A percentile compares a stretch with the other conserved stretches of the same genome.
phyloP scores from a whole-genome alignment of 2,329 filamentous ascomycete species.

The Teratosphaeria zuluensis region DNA sequence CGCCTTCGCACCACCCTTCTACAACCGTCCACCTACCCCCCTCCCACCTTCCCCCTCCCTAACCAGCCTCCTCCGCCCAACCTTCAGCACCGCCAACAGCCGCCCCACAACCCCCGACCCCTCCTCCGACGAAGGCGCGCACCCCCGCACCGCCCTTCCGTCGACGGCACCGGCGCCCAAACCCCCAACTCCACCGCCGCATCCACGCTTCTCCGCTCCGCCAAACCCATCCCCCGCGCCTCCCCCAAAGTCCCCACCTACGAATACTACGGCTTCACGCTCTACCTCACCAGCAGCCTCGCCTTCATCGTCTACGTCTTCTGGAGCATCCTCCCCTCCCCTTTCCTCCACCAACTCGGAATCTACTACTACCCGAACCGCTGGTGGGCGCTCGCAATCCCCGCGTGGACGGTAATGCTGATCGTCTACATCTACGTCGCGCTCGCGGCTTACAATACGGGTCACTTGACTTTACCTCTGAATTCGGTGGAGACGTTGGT shows the following conservation, averaged over 20 bases:
- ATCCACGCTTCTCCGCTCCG: slow-evolving; percentile 47
- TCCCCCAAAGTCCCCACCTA: slow-evolving; percentile 96
- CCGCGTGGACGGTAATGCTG: slow-evolving; percentile 78
- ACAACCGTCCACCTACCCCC: slow-evolving; percentile 91
- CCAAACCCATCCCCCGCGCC: slow-evolving; percentile 64
- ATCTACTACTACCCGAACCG: slow-evolving; percentile 96
- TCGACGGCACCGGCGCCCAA: slow-evolving; percentile 26
- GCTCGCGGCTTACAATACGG: slow-evolving; percentile 80
- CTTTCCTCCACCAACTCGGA: slow-evolving; percentile 82
- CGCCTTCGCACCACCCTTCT: slow-evolving; percentile 74
- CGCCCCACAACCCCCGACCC: slow-evolving; percentile 89
- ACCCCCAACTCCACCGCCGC: slow-evolving; percentile 48
- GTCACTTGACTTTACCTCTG: slow-evolving; percentile 74
- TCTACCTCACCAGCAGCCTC: slow-evolving; percentile 81
- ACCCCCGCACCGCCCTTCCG: slow-evolving; percentile 12
- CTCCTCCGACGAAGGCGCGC: slow-evolving; percentile 62
- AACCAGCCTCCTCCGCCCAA: slow-evolving; percentile 74
- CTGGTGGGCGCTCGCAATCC: slow-evolving; percentile 94
- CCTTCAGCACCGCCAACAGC: slow-evolving; percentile 57
- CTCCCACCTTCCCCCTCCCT: slow-evolving; percentile 85
- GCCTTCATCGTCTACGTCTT: slow-evolving; percentile 64
- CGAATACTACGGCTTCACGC: slow-evolving; percentile 97
- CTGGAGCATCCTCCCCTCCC: slow-evolving; percentile 87
- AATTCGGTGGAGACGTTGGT: slow-evolving; percentile 78
- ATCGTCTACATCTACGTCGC: slow-evolving; percentile 92